Percentiles rank a stretch among this genome's conserved stretches.
Conservation (phyloP, 192 early-diverging fungal genomes). For the Cladochytrium replicatum region DNA sequence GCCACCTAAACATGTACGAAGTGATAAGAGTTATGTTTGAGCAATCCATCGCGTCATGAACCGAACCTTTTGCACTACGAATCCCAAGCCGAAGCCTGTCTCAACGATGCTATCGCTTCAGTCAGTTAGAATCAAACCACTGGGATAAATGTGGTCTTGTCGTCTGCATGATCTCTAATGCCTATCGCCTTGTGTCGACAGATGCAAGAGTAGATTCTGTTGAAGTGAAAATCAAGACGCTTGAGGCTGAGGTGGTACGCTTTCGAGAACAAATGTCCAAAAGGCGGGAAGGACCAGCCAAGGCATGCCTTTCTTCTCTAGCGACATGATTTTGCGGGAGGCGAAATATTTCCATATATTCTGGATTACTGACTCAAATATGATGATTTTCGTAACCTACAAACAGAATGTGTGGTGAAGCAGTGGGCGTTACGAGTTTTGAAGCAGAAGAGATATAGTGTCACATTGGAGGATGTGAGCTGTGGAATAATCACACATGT, state of each 20-base stretch:
- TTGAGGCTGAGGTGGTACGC: constrained; percentile 84
- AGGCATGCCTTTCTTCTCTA: no score
- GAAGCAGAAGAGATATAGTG: constrained; percentile 93
- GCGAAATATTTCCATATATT: no score
- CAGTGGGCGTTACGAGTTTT: constrained; percentile 81
- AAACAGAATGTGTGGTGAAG: constrained; percentile 77
- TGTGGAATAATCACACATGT: no score
- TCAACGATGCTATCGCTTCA: constrained; percentile 73
- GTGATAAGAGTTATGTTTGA: no score
- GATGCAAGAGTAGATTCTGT: constrained; percentile 78
- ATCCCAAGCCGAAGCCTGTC: constrained; percentile 78
- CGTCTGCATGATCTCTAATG: background rate
- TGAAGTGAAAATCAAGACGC: constrained; percentile 87
- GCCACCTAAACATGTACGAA: no score
- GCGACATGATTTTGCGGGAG: no score
- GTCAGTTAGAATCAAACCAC: constrained; percentile 27
- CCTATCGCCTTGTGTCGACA: constrained; percentile 33
- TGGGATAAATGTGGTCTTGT: background rate
- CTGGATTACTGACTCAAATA: no score
- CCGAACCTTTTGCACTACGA: constrained; percentile 83
- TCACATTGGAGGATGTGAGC: no score
- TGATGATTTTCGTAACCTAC: no score
- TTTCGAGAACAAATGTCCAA: constrained; percentile 91
- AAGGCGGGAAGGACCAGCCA: no score
- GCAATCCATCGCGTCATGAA: no score